Evolutionary conservation across 2,329 filamentous ascomycete species (phyloP), one percentile per base, ranked within the genome.

Genomic region (Aspergillus candidus): DNA sequence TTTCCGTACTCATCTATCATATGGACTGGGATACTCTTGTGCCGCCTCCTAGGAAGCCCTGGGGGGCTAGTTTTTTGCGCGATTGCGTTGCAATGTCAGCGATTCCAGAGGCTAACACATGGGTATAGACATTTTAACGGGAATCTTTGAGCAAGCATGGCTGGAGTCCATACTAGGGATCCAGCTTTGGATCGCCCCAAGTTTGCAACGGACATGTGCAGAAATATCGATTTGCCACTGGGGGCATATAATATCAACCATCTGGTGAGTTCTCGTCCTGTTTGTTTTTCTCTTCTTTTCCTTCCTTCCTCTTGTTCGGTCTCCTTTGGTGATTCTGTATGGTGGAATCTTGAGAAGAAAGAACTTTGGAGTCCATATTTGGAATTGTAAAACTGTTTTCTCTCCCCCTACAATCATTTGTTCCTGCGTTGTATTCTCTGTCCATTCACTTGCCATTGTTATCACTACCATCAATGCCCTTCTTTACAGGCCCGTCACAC

Each of bases 221-320:
- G 38, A 13, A 58, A 60, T 29, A 33, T 61, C 3, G 58, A 61
- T 35, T 35, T 61, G 35, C 56, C 57, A 1, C 17, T 50, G 31
- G 47, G 43, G 0, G 57, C 57, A 11, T 61, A 50, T 42, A 34
- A 43, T 2, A 31, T 60, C 6, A 53, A 60, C 29, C 46, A 57
- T 31, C 12, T 52, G 48, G 58, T 60, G 55, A 50, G 57, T 55
- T 17, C 11, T 11, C 30, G 29, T 46, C 43, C 22, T 29, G 15
- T 48, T 27, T 8, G 22, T 27, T 27, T 27, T 7, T 27, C 6
- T 7, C 22, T 27, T 10, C 22, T 27, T 27, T 10, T 10, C 22
- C 6, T 27, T 8, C 10, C 22, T 27, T 27, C 4, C 6, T 27
- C 22, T 27, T 27, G 22, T 27, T 27, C 22, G 10, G 22, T 10